These are phyloP conservation scores for Rhodofomes roseus DNA, from an alignment of 1,284 basidiomycete species.

Conservation along the genomic window DNA sequence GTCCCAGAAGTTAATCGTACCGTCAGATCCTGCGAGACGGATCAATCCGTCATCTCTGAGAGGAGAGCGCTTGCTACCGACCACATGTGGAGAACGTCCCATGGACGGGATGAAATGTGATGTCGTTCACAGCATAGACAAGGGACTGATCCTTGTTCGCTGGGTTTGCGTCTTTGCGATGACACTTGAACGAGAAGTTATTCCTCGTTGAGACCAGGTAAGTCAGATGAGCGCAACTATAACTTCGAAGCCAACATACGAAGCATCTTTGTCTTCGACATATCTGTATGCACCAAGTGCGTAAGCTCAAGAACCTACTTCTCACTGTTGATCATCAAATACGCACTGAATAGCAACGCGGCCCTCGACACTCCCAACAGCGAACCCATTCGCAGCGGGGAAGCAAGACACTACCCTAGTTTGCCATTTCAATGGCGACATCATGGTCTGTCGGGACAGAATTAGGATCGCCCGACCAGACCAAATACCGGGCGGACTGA, in stretches of 20 bases:
- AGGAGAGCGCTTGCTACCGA: slow-evolving; percentile 30
- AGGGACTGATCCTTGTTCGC: slow-evolving; percentile 71
- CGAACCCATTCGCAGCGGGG: slow-evolving; percentile 79
- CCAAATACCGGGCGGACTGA: background rate
- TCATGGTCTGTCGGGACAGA: slow-evolving; percentile 52
- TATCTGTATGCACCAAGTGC: slow-evolving; percentile 44
- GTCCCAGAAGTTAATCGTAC: slow-evolving; percentile 87
- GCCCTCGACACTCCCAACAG: slow-evolving; percentile 93
- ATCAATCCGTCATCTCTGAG: background rate
- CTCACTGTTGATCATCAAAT: too few relatives aligned
- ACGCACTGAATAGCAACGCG: slow-evolving; percentile 93
- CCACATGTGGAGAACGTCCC: slow-evolving; percentile 96
- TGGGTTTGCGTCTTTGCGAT: slow-evolving; percentile 72
- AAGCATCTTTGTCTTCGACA: slow-evolving; percentile 72
- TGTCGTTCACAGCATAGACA: slow-evolving; percentile 90
- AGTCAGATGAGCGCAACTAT: background rate
- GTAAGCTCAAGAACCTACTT: background rate
- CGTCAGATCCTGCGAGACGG: slow-evolving; percentile 57
- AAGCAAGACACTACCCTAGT: slow-evolving; percentile 90
- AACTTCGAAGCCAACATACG: slow-evolving; percentile 38
- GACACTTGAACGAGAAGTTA: slow-evolving; percentile 97
- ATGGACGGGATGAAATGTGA: slow-evolving; percentile 88
- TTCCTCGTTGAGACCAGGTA: slow-evolving; percentile 38
- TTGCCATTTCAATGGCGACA: slow-evolving; percentile 91
- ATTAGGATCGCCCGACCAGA: background rate